Conservation (phyloP, 495 filamentous ascomycete genomes). For the Parathielavia hyrcaniae region DNA sequence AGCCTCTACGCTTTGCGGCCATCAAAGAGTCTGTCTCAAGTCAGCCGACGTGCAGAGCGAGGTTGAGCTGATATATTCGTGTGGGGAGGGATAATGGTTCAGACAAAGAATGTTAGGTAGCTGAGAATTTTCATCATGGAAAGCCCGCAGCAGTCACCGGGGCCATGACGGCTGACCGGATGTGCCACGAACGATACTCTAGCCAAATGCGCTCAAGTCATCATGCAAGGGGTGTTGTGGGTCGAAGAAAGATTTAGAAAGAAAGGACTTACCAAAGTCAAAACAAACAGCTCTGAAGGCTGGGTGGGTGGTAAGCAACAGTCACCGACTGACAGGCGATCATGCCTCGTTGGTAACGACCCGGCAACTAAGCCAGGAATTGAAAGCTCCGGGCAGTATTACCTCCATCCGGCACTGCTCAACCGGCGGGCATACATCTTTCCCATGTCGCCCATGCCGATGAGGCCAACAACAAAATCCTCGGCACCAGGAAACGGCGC, state of each 20-base stretch:
- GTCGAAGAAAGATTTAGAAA: background rate
- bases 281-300: slow-evolving; percentile 26
- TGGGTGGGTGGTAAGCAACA: slow-evolving; percentile 4
- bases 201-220: slow-evolving; percentile 99
- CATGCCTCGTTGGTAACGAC: background rate
- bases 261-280: slow-evolving; percentile 21
- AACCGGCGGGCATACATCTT: slow-evolving; percentile 94
- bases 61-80: slow-evolving; percentile 10
- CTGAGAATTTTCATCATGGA: slow-evolving; percentile 97
- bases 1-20: slow-evolving; percentile 9
- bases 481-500: slow-evolving; percentile 43
- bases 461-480: slow-evolving; percentile 74
- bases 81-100: slow-evolving; percentile 40
- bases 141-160: slow-evolving; percentile 33
- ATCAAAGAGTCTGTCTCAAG: slow-evolving; percentile 14
- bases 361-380: background rate
- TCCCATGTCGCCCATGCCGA: slow-evolving; percentile 99
- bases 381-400: slow-evolving; percentile 34
- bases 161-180: slow-evolving; percentile 38
- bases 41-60: slow-evolving; percentile 18
- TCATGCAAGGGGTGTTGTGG: slow-evolving; percentile 51
- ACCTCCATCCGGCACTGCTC: slow-evolving; percentile 93
- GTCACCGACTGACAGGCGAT: background rate
- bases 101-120: slow-evolving; percentile 88
- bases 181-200: slow-evolving; percentile 65